Conservation (phyloP, 2,329 filamentous ascomycete genomes). For the Ophiostoma piceae region DNA sequence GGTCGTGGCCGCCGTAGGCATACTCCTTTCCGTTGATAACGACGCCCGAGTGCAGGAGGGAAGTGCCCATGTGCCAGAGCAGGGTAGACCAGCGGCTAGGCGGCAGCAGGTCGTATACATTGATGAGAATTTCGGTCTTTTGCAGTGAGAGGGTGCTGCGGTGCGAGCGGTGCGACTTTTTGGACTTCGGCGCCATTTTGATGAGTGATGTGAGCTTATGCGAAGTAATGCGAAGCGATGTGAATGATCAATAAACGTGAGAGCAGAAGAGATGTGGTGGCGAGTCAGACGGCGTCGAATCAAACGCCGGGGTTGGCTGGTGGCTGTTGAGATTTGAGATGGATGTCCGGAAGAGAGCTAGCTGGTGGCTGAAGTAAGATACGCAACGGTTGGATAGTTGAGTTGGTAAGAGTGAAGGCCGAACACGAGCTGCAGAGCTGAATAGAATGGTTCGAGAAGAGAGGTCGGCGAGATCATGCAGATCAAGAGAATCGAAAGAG, state of each 20-base stretch:
- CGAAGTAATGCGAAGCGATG: not conserved
- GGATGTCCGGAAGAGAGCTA: not conserved
- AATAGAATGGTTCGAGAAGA: not conserved
- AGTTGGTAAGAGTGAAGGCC: not conserved
- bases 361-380: not conserved
- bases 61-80: constrained; percentile 72
- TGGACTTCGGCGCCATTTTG: constrained; percentile 42
- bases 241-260: not conserved
- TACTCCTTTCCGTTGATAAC: constrained; percentile 78
- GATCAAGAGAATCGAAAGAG: not conserved
- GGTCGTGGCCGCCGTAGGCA: constrained; percentile 77
- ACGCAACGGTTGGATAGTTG: not conserved
- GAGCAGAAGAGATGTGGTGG: not conserved
- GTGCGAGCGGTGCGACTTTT: constrained; percentile 42
- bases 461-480: not conserved
- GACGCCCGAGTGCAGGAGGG: constrained; percentile 75
- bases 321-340: not conserved
- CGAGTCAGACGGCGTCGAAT: not conserved
- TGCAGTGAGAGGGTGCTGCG: constrained; percentile 63
- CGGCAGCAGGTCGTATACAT: constrained; percentile 74
- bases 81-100: constrained; percentile 69
- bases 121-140: constrained; percentile 68
- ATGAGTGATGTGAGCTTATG: not conserved
- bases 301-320: not conserved
- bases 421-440: not conserved